A percentile compares a stretch with the other conserved stretches of the same genome.
Evolutionary conservation across 2,329 filamentous ascomycete genomes (phyloP).

Genomic region (Trichoderma afroharzianum): DNA sequence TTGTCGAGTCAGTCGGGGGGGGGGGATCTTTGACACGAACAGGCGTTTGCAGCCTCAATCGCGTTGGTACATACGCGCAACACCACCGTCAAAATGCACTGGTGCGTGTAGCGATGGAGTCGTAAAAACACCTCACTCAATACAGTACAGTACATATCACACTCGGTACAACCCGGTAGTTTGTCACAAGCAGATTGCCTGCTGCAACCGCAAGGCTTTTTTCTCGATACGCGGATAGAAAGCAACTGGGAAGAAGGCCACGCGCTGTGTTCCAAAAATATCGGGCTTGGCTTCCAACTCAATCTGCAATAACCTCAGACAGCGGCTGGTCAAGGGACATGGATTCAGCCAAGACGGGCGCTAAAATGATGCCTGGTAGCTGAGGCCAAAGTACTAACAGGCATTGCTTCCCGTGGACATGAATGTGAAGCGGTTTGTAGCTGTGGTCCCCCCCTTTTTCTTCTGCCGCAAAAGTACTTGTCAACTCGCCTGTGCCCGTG

Average conservation of each 20-base stretch:
- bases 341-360: neutral
- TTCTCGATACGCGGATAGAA: neutral
- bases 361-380: constrained; percentile 2
- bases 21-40: neutral
- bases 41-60: neutral
- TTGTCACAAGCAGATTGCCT: neutral
- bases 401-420: neutral
- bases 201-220: neutral
- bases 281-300: constrained; percentile 6
- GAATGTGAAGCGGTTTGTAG: neutral
- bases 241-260: neutral
- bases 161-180: neutral
- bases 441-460: neutral
- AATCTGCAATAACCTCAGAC: neutral
- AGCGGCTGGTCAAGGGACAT: neutral
- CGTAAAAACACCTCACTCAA: neutral
- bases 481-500: neutral
- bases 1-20: neutral
- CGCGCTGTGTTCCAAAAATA: neutral
- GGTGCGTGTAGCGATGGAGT: neutral
- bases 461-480: neutral
- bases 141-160: neutral
- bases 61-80: neutral
- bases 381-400: neutral
- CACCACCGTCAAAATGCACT: neutral